Evolutionary conservation across 352 stramenopile species (phyloP).

Genomic region (Phytopythium kandeliae): DNA sequence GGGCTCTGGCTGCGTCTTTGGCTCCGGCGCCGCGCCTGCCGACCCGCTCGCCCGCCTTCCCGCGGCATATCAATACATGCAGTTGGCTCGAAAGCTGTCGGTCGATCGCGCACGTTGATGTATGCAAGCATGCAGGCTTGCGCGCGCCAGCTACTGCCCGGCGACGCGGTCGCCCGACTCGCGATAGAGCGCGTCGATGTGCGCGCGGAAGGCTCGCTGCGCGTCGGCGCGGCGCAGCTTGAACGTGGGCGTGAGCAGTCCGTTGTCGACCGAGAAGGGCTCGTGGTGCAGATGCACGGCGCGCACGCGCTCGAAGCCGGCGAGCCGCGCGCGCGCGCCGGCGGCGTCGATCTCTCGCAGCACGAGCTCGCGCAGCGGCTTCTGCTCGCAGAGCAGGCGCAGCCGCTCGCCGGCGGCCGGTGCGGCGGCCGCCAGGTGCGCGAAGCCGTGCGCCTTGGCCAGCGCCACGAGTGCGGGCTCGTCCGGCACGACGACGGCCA

Average conservation of each 20-base stretch:
- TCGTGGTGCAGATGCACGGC: slow-evolving; percentile 89
- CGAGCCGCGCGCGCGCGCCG: slow-evolving; percentile 52
- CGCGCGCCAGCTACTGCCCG: too few relatives aligned
- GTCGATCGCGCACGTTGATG: too few relatives aligned
- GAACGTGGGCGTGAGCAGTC: slow-evolving; percentile 95
- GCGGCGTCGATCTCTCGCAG: slow-evolving; percentile 55
- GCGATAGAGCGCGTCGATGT: slow-evolving; percentile 68
- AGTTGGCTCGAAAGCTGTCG: too few relatives aligned
- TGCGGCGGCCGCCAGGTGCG: slow-evolving; percentile 9
- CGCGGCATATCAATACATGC: too few relatives aligned
- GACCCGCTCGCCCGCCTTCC: too few relatives aligned
- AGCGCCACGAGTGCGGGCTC: slow-evolving; percentile 28
- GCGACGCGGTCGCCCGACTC: slow-evolving; percentile 49
- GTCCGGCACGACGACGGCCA: slow-evolving; percentile 92
- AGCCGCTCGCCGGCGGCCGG: slow-evolving; percentile 10
- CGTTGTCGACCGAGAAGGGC: slow-evolving; percentile 92
- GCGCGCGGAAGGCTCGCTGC: slow-evolving; percentile 50
- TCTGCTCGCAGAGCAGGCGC: slow-evolving; percentile 52
- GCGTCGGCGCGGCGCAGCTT: slow-evolving; percentile 91
- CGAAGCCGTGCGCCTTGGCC: slow-evolving; percentile 28
- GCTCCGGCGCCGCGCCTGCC: too few relatives aligned
- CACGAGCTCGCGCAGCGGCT: slow-evolving; percentile 26
- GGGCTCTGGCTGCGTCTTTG: too few relatives aligned
- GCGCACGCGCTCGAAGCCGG: slow-evolving; percentile 92
- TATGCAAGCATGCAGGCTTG: too few relatives aligned